Conservation (phyloP, 2,329 filamentous ascomycete genomes). For the Xylaria sp. region DNA sequence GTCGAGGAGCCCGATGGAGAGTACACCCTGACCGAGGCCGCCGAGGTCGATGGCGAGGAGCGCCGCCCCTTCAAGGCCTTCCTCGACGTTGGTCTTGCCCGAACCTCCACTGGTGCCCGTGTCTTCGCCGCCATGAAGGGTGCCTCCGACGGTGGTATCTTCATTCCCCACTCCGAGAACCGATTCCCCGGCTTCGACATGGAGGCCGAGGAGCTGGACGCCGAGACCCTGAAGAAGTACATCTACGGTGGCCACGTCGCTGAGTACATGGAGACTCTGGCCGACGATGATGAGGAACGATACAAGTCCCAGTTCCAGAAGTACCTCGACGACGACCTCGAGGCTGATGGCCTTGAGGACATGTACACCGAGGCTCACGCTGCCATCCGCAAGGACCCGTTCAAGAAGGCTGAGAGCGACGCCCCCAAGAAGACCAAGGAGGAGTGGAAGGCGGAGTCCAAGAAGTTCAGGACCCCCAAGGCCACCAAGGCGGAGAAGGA, state of each 20-base stretch:
- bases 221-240: slow-evolving; percentile 97
- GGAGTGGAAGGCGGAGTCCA: slow-evolving; percentile 92
- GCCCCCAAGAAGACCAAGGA: slow-evolving; percentile 95
- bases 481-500: slow-evolving; percentile 82
- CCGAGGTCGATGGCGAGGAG: slow-evolving; percentile 86
- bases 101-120: slow-evolving; percentile 97
- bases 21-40: slow-evolving; percentile 92
- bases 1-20: slow-evolving; percentile 97
- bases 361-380: slow-evolving; percentile 93
- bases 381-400: slow-evolving; percentile 96
- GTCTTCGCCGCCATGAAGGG: slow-evolving; percentile 99
- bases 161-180: slow-evolving; percentile 98
- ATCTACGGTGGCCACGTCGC: slow-evolving; percentile 98
- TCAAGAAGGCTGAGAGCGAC: slow-evolving; percentile 81
- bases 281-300: slow-evolving; percentile 99
- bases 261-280: slow-evolving; percentile 99
- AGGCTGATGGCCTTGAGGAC: slow-evolving; percentile 97
- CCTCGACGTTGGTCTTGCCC: slow-evolving; percentile 96
- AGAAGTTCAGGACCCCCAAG: slow-evolving; percentile 83
- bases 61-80: slow-evolving; percentile 99
- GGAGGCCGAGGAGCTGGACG: slow-evolving; percentile 95
- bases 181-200: slow-evolving; percentile 99
- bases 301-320: slow-evolving; percentile 98
- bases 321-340: slow-evolving; percentile 96
- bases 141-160: slow-evolving; percentile 96